phyloP scores from a whole-genome alignment of 345 rosid species.

The Populus nigra region DNA sequence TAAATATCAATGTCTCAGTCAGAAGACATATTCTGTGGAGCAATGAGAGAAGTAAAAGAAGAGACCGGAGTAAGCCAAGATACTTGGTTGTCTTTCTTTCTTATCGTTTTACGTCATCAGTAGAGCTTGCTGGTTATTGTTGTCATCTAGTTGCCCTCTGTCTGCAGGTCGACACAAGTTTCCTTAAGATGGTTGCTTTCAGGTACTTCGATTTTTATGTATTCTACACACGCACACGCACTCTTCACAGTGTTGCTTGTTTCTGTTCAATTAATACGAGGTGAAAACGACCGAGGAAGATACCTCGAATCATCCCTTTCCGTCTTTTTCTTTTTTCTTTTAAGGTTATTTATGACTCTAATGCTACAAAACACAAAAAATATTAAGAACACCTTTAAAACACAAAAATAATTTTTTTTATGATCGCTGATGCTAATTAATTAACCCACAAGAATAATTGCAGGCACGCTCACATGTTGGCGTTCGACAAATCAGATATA shows the following conservation, averaged over 20 bases:
- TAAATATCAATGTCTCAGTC: constrained; percentile 24
- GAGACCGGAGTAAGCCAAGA: constrained; percentile 48
- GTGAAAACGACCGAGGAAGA: not conserved
- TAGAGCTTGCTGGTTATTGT: not conserved
- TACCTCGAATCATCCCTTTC: not conserved
- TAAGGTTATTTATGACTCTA: no score
- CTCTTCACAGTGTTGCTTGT: no score
- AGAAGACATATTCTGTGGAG: constrained; percentile 52
- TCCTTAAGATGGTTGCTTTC: constrained; percentile 47
- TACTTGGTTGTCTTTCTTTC: not conserved
- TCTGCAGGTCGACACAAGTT: constrained; percentile 42
- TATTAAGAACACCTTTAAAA: no score
- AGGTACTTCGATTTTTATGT: constrained; percentile 21
- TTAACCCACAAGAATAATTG: not conserved
- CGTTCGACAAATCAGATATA: constrained; percentile 53
- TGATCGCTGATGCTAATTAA: not conserved
- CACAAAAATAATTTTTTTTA: no score
- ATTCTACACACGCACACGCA: no score
- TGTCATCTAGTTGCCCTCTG: not conserved
- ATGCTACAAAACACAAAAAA: no score
- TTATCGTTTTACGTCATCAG: no score
- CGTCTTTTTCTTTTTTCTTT: no score
- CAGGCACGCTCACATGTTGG: constrained; percentile 47
- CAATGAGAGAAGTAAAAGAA: constrained; percentile 56
- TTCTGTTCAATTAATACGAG: no score